Base-by-base conservation (phyloP, 768 basidiomycete species). In the Lentinula aciculospora region DNA sequence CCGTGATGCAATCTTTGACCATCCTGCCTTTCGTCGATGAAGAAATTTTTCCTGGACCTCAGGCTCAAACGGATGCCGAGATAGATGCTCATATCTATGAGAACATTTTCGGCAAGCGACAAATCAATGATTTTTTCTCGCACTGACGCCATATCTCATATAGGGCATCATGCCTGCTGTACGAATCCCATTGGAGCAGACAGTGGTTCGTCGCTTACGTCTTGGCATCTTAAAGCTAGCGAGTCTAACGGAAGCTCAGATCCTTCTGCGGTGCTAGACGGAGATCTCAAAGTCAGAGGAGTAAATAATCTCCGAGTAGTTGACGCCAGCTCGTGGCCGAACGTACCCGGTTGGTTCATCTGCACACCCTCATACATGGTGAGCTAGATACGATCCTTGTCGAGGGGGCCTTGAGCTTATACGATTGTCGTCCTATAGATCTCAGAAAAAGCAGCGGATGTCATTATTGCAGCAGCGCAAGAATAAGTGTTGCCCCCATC, bases 301-400 rank as follows among this genome's bases (percentile, higher is more conserved):
- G 69, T 72, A 2, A 54, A 62, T 19, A 63, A 61, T 29, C 65
- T 72, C 17, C 62, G 69, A 15, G 71, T 72, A 5, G 68, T 72
- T 9, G 69, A 72, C 55, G 63, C 66, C 0, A 70, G 69, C 51
- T 64, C 69, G 4, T 68, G 69, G 69, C 62, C 67, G 13, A 63
- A 61, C 32, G 68, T 71, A 28, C 71, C 69, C 3, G 69, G 71
- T 19, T 72, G 64, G 55, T 72, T 72, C 48, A 61, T 72, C 10
- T 67, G 67, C 1, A 70, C 69, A 3, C 66, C 66, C 3, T 68
- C 64, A 7, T 72, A 70, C 45, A 70, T 70, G 71, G 71, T 64
- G 46, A 58, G 67, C 58, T 21, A 7, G 42, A 32, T 37, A 15
- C 32, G 19, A 8, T 7, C n/a, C n/a, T n/a, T 36, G 39, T 46